These are phyloP conservation scores for Pochonia chlamydosporia DNA, from an alignment of 2,329 filamentous ascomycete genomes.

Conservation along the genomic window DNA sequence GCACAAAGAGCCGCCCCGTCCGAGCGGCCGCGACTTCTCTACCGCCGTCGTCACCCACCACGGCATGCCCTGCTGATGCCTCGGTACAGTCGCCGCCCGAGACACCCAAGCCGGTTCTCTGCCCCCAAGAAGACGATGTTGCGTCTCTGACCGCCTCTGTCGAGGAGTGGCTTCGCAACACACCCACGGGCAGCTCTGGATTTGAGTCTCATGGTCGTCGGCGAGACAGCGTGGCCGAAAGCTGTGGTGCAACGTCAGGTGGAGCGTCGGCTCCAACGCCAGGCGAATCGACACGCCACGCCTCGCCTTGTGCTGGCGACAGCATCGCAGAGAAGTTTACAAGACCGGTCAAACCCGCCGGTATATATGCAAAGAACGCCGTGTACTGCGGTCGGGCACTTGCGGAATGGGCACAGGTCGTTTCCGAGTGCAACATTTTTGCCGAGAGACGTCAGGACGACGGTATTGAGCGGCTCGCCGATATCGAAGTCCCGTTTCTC, in stretches of 20 bases:
- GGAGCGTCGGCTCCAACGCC: constrained; percentile 4
- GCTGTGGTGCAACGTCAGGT: too few species aligned
- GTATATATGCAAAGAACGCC: constrained; percentile 38
- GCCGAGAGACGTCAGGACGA: constrained; percentile 70
- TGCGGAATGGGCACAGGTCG: constrained; percentile 71
- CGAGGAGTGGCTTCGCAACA: constrained; percentile 19
- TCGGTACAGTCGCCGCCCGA: neutral
- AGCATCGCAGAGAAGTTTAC: constrained; percentile 26
- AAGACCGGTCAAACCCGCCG: constrained; percentile 40
- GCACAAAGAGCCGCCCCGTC: constrained; percentile 19
- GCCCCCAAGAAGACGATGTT: neutral
- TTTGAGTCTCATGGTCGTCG: neutral
- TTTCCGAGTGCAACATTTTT: constrained; percentile 76
- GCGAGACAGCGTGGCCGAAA: neutral
- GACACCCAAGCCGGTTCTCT: neutral
- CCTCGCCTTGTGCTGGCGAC: constrained; percentile 9
- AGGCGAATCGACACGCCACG: neutral
- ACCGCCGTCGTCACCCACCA: constrained; percentile 23
- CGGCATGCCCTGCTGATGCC: neutral
- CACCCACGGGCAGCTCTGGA: constrained; percentile 4
- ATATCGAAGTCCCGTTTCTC: constrained; percentile 54
- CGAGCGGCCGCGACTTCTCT: constrained; percentile 26
- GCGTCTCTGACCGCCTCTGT: constrained; percentile 24
- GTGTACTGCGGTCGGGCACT: constrained; percentile 67
- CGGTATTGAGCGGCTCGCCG: constrained; percentile 58